A percentile compares a stretch with the other conserved stretches of the same genome.
Conservation (phyloP, 768 basidiomycete species). For the Russula earlei region DNA sequence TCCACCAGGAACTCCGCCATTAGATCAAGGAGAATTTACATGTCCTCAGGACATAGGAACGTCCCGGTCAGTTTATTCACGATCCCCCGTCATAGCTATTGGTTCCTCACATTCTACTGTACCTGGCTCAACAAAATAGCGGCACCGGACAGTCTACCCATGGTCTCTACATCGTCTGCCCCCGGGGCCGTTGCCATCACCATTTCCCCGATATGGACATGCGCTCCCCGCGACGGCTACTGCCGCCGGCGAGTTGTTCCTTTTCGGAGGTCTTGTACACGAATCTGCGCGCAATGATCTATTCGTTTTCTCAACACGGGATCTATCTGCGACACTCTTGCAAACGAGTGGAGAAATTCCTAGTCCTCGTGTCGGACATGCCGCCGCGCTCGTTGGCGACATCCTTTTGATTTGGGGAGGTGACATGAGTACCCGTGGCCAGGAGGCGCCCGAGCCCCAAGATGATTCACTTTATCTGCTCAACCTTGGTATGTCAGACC, state of each 20-base stretch:
- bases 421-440: constrained; percentile 77
- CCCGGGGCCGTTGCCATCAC: constrained; percentile 66
- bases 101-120: not conserved
- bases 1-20: too few species aligned
- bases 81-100: not conserved
- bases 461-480: constrained; percentile 91
- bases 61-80: constrained; percentile 27
- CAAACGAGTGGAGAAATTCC: constrained; percentile 88
- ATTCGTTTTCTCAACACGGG: constrained; percentile 77
- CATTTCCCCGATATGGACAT: constrained; percentile 95
- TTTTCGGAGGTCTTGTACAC: constrained; percentile 94
- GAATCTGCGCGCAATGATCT: constrained; percentile 88
- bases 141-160: constrained; percentile 62
- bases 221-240: constrained; percentile 75
- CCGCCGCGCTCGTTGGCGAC: constrained; percentile 88
- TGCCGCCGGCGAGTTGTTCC: constrained; percentile 80
- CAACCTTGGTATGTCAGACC: constrained; percentile 68
- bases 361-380: constrained; percentile 89
- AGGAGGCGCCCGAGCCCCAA: constrained; percentile 60
- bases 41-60: constrained; percentile 80
- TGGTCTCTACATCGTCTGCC: constrained; percentile 72
- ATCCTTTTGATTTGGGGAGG: constrained; percentile 98
- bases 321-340: constrained; percentile 69
- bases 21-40: constrained; percentile 77
- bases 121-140: constrained; percentile 23